Conservation (phyloP, 345 rosid species). For the Lagerstroemia speciosa region DNA sequence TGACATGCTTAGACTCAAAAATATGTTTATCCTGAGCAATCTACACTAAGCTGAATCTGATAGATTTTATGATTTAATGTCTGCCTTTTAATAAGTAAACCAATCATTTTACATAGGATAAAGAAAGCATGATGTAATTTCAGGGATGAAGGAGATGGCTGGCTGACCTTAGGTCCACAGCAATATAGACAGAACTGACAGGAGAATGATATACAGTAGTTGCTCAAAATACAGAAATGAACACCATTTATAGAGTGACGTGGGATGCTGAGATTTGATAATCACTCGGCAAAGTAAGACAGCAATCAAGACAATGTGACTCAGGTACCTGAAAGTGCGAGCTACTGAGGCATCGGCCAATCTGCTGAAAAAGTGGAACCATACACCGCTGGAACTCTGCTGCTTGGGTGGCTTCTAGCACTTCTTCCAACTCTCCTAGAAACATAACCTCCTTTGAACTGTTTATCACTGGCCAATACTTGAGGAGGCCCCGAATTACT, state of each 20-base stretch:
- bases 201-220: no score
- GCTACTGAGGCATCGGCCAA: constrained; percentile 67
- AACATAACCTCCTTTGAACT: constrained; percentile 94
- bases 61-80: no score
- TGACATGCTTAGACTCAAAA: not conserved
- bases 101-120: not conserved
- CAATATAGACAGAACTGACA: not conserved
- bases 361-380: constrained; percentile 68
- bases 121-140: not conserved
- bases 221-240: no score
- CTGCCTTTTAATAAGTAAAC: no score
- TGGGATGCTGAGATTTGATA: not conserved
- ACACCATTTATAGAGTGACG: no score
- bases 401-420: constrained; percentile 64
- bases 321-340: constrained; percentile 74
- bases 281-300: not conserved
- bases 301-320: not conserved
- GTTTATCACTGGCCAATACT: constrained; percentile 86
- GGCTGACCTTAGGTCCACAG: not conserved
- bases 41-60: not conserved
- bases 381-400: constrained; percentile 78
- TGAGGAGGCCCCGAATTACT: constrained; percentile 60
- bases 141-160: not conserved
- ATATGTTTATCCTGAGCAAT: not conserved
- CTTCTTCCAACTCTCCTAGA: constrained; percentile 79